Conservation (phyloP, 2,329 filamentous ascomycete species). For the Ophiosphaerella korrae region DNA sequence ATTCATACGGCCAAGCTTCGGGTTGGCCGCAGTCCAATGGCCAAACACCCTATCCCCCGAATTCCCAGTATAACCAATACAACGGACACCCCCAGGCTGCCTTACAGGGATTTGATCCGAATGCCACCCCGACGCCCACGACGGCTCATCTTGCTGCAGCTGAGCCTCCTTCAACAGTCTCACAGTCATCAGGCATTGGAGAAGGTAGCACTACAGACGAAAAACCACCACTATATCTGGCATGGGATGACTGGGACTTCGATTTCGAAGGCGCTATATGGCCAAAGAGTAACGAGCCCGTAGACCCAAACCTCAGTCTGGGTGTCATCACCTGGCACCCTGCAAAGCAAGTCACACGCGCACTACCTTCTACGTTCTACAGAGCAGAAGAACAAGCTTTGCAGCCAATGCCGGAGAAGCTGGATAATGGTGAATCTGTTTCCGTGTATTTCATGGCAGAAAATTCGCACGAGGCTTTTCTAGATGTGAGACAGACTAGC, state of each 20-base stretch:
- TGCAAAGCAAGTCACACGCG: constrained; percentile 49
- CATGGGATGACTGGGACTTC: constrained; percentile 49
- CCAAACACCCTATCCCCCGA: constrained; percentile 20
- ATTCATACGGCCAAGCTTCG: constrained; percentile 28
- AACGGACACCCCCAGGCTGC: constrained; percentile 11
- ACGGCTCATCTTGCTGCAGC: constrained; percentile 24
- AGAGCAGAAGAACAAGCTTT: constrained; percentile 52
- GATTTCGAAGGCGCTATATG: constrained; percentile 53
- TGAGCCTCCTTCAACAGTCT: constrained; percentile 12
- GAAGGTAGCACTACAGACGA: constrained; percentile 23
- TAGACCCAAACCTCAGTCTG: constrained; percentile 52
- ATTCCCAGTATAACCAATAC: constrained; percentile 21
- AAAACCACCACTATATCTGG: constrained; percentile 41
- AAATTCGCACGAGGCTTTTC: constrained; percentile 51
- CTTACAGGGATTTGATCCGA: constrained; percentile 23
- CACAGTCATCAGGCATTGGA: constrained; percentile 20
- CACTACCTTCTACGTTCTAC: constrained; percentile 50
- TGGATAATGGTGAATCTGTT: constrained; percentile 52
- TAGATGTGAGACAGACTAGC: constrained; percentile 56
- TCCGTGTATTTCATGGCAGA: constrained; percentile 56
- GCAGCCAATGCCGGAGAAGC: constrained; percentile 43
- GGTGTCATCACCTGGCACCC: constrained; percentile 54
- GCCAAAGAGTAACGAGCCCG: constrained; percentile 51
- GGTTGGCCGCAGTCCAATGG: constrained; percentile 27
- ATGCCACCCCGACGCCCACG: constrained; percentile 36